A percentile compares a stretch with the other conserved stretches of the same genome.
These are phyloP conservation scores for Ceraceosorus guamensis DNA, from an alignment of 1,284 basidiomycete species.

Conservation along the genomic window DNA sequence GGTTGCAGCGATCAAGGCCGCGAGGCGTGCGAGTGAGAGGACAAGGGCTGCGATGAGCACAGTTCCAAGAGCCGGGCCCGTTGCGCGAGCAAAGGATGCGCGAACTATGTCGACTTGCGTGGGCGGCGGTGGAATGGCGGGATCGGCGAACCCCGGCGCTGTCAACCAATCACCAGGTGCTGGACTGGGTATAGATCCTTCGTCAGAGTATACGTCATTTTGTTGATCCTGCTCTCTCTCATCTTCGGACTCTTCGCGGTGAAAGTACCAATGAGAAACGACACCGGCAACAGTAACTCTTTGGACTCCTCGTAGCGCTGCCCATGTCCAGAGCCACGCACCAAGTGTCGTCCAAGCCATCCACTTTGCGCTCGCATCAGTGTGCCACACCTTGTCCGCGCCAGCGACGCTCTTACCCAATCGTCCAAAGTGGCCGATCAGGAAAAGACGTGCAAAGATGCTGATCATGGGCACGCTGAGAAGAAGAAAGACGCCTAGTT, in stretches of 20 bases:
- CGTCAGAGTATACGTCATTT: constrained; percentile 10
- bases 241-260: constrained; percentile 35
- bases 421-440: constrained; percentile 44
- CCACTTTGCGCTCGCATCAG: constrained; percentile 73
- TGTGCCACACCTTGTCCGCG: constrained; percentile 59
- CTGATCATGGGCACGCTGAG: constrained; percentile 71
- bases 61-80: constrained; percentile 71
- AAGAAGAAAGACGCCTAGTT: constrained; percentile 66
- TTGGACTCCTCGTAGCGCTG: constrained; percentile 70
- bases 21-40: constrained; percentile 60
- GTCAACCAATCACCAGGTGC: constrained; percentile 7
- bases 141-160: neutral
- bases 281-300: constrained; percentile 72
- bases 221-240: constrained; percentile 18
- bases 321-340: constrained; percentile 87
- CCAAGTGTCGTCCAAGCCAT: constrained; percentile 62
- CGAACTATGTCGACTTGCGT: constrained; percentile 59
- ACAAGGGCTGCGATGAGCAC: constrained; percentile 69
- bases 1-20: constrained; percentile 54
- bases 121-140: constrained; percentile 14
- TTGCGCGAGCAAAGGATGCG: constrained; percentile 68
- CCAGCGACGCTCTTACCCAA: neutral
- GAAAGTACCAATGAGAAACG: constrained; percentile 86
- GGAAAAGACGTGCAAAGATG: constrained; percentile 67
- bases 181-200: constrained; percentile 7